Conservation (phyloP, 805 yeast species). For the Sugiyamaella boreocaroliniensis region DNA sequence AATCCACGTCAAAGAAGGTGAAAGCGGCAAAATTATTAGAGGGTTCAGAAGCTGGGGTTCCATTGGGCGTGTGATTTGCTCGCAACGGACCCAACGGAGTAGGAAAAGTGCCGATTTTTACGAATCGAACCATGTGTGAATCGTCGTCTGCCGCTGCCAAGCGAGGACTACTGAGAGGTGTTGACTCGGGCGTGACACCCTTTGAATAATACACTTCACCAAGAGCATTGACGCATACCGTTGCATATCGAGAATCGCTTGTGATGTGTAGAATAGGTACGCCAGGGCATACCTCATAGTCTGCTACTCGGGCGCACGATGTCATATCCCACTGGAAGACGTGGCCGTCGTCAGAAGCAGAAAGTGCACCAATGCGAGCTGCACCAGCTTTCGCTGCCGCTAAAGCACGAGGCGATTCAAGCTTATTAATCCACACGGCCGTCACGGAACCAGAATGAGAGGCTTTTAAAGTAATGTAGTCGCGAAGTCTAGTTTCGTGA, state of each 20-base stretch:
- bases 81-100: background rate
- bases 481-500: slow-evolving; percentile 24
- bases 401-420: slow-evolving; percentile 13
- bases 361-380: slow-evolving; percentile 13
- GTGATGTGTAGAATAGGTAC: slow-evolving; percentile 10
- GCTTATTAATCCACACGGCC: slow-evolving; percentile 23
- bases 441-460: slow-evolving; percentile 22
- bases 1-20: slow-evolving; percentile 17
- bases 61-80: background rate
- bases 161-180: background rate
- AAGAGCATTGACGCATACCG: slow-evolving; percentile 10
- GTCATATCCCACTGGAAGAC: slow-evolving; percentile 18
- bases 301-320: slow-evolving; percentile 4
- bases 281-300: slow-evolving; percentile 5
- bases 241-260: slow-evolving; percentile 9
- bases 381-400: background rate
- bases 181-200: background rate
- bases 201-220: slow-evolving; percentile 8
- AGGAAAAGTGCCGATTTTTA: slow-evolving; percentile 1
- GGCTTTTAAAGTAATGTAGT: slow-evolving; percentile 17
- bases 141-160: background rate
- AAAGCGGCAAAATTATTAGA: background rate
- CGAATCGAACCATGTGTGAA: background rate
- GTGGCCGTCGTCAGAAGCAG: slow-evolving; percentile 19
- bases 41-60: background rate